phyloP scores from a whole-genome alignment of 768 basidiomycete species.

The Mrakia blollopis region DNA sequence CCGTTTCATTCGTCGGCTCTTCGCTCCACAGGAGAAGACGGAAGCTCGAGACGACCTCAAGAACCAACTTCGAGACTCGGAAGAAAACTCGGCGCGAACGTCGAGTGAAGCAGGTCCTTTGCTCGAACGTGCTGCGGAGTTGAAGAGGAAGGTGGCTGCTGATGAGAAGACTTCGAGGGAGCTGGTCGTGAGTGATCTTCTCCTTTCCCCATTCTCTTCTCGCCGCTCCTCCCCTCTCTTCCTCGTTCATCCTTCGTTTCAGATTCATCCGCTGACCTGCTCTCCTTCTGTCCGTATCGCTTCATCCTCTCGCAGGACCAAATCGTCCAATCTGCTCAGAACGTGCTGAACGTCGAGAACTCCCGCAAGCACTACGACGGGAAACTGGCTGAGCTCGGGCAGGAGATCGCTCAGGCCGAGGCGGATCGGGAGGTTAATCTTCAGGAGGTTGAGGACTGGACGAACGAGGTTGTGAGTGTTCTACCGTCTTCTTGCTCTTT shows the following conservation, averaged over 20 bases:
- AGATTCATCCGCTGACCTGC: not conserved
- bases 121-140: not conserved
- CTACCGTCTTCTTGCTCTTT: not conserved
- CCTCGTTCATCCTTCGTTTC: not conserved
- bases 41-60: not conserved
- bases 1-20: not conserved
- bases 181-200: slow-evolving; percentile 24
- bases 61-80: not conserved
- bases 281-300: not conserved
- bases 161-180: slow-evolving; percentile 39
- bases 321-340: not conserved
- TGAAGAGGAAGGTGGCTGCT: slow-evolving; percentile 40
- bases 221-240: not conserved
- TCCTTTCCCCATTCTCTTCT: not conserved
- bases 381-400: not conserved
- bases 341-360: not conserved
- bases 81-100: not conserved
- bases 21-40: slow-evolving; percentile 12
- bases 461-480: slow-evolving; percentile 10
- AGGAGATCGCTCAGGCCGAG: not conserved
- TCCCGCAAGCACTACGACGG: not conserved
- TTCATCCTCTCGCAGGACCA: not conserved
- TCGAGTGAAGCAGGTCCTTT: not conserved
- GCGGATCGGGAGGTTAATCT: not conserved
- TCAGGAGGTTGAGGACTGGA: not conserved